Conservation (phyloP, 2,329 filamentous ascomycete species). For the Penicillium sp. region DNA sequence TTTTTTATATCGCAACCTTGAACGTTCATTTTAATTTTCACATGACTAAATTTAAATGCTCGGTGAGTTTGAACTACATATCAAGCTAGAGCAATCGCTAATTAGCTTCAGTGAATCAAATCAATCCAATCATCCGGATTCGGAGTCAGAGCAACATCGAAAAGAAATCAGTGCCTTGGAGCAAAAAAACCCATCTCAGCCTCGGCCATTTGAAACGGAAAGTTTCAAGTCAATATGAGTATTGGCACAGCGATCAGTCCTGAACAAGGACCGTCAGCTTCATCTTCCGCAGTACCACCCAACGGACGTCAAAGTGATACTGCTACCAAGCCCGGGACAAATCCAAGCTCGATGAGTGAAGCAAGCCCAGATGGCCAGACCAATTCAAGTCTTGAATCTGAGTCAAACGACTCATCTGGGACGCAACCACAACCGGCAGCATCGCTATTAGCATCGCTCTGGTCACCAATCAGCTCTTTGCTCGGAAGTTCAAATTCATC, state of each 20-base stretch:
- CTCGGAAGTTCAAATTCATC: not conserved
- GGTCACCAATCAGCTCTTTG: conserved; percentile 20
- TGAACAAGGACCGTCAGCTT: not conserved
- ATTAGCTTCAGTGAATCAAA: not conserved
- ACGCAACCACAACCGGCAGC: not conserved
- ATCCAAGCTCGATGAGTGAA: not conserved
- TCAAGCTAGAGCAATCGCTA: not conserved
- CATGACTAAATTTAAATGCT: not conserved
- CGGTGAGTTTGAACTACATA: not conserved
- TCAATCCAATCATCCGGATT: not conserved
- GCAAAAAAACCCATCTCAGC: not conserved
- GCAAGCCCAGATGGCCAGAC: not conserved
- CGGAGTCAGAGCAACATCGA: not conserved
- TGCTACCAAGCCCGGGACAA: not conserved
- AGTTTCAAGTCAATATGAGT: conserved; percentile 13
- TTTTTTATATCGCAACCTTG: too few species aligned
- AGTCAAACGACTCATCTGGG: not conserved
- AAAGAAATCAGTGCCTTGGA: not conserved
- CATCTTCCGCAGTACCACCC: not conserved
- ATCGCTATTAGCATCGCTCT: conserved; percentile 15
- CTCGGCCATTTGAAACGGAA: not conserved
- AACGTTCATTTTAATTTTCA: too few species aligned
- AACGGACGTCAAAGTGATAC: not conserved
- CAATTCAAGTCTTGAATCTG: not conserved
- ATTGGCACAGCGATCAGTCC: not conserved